A percentile compares a stretch with the other conserved stretches of the same genome.
Conservation (phyloP, 306 rosid species). For the Carpinus fangiana region DNA sequence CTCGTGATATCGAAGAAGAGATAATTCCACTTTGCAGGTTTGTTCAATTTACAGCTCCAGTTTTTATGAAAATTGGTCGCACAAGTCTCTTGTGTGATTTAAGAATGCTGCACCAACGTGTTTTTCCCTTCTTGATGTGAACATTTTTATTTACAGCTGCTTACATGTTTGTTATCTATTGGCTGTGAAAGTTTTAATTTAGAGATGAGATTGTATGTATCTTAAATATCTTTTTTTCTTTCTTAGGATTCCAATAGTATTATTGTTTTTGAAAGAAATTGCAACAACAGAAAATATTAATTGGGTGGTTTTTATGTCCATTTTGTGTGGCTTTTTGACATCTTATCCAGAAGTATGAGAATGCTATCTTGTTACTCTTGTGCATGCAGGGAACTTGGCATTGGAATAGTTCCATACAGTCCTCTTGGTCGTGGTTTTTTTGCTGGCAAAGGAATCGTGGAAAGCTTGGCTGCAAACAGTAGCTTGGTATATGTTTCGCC, state of each 20-base stretch:
- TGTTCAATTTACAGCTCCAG: neutral
- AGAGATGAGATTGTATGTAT: neutral
- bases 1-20: constrained; percentile 77
- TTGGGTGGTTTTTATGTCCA: neutral
- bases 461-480: constrained; percentile 43
- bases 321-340: neutral
- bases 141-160: neutral
- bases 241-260: neutral
- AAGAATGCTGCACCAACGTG: neutral
- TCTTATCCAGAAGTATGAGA: neutral
- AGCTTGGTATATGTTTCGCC: constrained; percentile 38
- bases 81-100: neutral
- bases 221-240: neutral
- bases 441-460: constrained; percentile 67
- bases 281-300: neutral
- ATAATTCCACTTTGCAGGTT: constrained; percentile 77
- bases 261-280: neutral
- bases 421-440: constrained; percentile 85
- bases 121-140: neutral
- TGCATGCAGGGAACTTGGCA: constrained; percentile 58
- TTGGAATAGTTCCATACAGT: constrained; percentile 78
- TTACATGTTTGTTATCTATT: neutral
- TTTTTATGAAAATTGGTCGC: neutral
- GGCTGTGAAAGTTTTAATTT: neutral
- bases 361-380: neutral